Conservation (phyloP, 805 yeast species). For the Suhomyces canberraensis region DNA sequence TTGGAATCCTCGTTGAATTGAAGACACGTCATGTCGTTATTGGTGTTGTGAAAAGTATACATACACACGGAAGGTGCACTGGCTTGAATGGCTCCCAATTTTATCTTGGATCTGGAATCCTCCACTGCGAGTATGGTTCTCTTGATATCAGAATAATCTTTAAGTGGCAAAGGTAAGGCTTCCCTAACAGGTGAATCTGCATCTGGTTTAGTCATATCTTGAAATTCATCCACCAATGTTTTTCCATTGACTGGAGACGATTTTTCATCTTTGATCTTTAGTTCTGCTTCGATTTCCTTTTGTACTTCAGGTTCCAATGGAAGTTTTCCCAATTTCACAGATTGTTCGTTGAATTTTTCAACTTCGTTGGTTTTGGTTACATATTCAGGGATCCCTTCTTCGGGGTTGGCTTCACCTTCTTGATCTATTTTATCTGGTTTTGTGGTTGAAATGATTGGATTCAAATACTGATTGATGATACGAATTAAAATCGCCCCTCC, state of each 20-base stretch:
- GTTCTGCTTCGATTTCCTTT: slow-evolving; percentile 80
- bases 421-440: slow-evolving; percentile 40
- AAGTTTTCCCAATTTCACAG: slow-evolving; percentile 75
- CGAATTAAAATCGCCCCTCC: slow-evolving; percentile 89
- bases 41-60: slow-evolving; percentile 97
- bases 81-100: slow-evolving; percentile 67
- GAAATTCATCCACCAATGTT: slow-evolving; percentile 64
- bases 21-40: slow-evolving; percentile 80
- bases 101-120: slow-evolving; percentile 76
- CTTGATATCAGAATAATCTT: slow-evolving; percentile 74
- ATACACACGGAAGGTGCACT: slow-evolving; percentile 92
- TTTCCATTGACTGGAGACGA: slow-evolving; percentile 32
- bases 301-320: slow-evolving; percentile 85
- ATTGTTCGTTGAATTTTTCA: slow-evolving; percentile 63
- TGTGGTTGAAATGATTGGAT: slow-evolving; percentile 43
- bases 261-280: slow-evolving; percentile 71
- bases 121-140: slow-evolving; percentile 74
- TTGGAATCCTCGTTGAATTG: slow-evolving; percentile 87
- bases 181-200: slow-evolving; percentile 72
- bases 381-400: slow-evolving; percentile 52
- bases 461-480: slow-evolving; percentile 79
- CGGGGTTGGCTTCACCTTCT: slow-evolving; percentile 48
- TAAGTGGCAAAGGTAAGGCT: slow-evolving; percentile 79
- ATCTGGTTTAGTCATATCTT: slow-evolving; percentile 51
- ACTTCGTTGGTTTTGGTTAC: slow-evolving; percentile 43